These are phyloP conservation scores for Stylosanthes scabra DNA, from an alignment of 331 rosid genomes.

Conservation along the genomic window DNA sequence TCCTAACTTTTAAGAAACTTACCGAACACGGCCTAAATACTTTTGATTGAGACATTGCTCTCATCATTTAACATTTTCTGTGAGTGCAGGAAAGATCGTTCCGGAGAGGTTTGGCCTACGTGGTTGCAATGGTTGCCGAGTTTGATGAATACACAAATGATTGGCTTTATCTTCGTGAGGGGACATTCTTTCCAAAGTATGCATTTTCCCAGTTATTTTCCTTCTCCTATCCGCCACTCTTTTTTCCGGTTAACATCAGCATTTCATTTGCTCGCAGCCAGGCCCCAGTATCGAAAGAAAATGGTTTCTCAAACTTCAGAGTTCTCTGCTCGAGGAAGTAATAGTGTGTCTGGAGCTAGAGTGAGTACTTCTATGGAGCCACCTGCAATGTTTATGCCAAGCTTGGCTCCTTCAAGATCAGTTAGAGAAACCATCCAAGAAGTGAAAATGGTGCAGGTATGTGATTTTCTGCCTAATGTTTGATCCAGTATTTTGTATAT, in stretches of 20 bases:
- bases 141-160: constrained; percentile 90
- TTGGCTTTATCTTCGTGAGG: constrained; percentile 90
- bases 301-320: constrained; percentile 55
- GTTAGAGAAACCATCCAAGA: constrained; percentile 81
- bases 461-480: constrained; percentile 23
- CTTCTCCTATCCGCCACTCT: constrained; percentile 24
- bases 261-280: constrained; percentile 69
- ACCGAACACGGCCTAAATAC: too few relatives aligned
- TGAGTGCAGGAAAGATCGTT: constrained; percentile 72
- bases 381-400: constrained; percentile 84
- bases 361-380: constrained; percentile 56
- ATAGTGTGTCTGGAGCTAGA: constrained; percentile 43
- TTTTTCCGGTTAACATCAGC: constrained; percentile 39
- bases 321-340: constrained; percentile 54
- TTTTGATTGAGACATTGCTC: constrained; percentile 28
- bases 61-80: not conserved
- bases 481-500: not conserved
- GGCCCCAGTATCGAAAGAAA: constrained; percentile 86
- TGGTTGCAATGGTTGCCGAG: constrained; percentile 88
- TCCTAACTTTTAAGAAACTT: too few relatives aligned
- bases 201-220: constrained; percentile 42
- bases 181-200: constrained; percentile 80
- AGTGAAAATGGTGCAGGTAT: constrained; percentile 89
- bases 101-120: constrained; percentile 71
- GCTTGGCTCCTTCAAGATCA: constrained; percentile 66